phyloP scores from a whole-genome alignment of 345 rosid genomes.

The Trapa bicornis region DNA sequence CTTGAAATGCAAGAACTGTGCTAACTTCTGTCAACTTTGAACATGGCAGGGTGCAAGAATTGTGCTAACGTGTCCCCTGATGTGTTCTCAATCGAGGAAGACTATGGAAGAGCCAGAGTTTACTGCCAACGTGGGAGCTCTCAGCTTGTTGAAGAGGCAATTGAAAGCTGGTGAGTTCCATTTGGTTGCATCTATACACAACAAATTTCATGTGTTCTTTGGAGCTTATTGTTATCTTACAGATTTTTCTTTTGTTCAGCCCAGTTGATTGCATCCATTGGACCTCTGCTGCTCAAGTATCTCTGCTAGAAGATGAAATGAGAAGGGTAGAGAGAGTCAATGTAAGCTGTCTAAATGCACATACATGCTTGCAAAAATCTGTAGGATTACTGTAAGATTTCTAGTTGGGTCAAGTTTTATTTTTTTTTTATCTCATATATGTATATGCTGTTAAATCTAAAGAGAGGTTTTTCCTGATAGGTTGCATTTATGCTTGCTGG shows the following conservation, averaged over 20 bases:
- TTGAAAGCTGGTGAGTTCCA: slow-evolving; percentile 65
- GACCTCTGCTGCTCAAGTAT: slow-evolving; percentile 84
- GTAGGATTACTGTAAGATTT: background rate
- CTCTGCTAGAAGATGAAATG: slow-evolving; percentile 97
- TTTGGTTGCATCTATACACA: background rate
- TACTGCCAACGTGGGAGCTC: slow-evolving; percentile 55
- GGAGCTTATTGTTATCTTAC: background rate
- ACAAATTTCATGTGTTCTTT: background rate
- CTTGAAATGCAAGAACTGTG: background rate
- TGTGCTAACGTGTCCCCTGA: slow-evolving; percentile 72
- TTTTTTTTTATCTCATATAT: background rate
- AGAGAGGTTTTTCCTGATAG: slow-evolving; percentile 25
- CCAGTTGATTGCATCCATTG: slow-evolving; percentile 95
- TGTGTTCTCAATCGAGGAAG: slow-evolving; percentile 78
- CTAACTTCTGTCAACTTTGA: background rate
- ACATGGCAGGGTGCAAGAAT: slow-evolving; percentile 71
- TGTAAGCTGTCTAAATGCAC: slow-evolving; percentile 28
- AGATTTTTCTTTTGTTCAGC: slow-evolving; percentile 34
- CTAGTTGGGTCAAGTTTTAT: too few species aligned
- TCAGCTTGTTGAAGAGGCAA: slow-evolving; percentile 58
- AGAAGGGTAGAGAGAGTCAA: slow-evolving; percentile 92
- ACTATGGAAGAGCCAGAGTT: slow-evolving; percentile 88
- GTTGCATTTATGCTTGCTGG: slow-evolving; percentile 96
- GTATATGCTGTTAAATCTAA: background rate
- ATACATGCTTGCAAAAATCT: background rate